Conservation (phyloP, 192 early-diverging fungal species). For the Umbelopsis sp. region DNA sequence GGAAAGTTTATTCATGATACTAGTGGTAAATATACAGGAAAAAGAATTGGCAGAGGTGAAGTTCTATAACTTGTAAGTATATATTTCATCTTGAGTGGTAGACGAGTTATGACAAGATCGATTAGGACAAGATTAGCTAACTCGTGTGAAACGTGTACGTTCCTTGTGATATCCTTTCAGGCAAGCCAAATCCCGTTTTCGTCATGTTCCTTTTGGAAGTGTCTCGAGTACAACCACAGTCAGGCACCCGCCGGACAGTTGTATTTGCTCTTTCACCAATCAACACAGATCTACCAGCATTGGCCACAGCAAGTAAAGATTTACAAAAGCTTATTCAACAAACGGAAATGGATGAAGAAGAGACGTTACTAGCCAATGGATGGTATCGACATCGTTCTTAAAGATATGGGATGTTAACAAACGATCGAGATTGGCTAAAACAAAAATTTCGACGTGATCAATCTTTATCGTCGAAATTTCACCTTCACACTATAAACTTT, state of each 20-base stretch:
- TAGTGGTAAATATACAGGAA: not conserved
- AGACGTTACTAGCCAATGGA: not conserved
- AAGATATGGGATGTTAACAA: not conserved
- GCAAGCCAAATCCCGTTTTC: conserved; percentile 12
- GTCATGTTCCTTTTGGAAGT: conserved; percentile 3
- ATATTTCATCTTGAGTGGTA: not conserved
- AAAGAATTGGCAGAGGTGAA: not conserved
- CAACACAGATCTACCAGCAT: not conserved
- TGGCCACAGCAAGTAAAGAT: not conserved
- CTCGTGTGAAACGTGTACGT: not conserved
- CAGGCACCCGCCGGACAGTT: not conserved
- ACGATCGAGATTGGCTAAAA: not conserved
- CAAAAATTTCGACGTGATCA: not conserved
- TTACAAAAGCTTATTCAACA: not conserved
- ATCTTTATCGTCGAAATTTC: not conserved
- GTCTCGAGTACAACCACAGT: not conserved
- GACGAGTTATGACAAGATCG: not conserved
- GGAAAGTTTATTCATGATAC: not conserved
- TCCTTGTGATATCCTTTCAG: not conserved
- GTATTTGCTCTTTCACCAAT: not conserved
- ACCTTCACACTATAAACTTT: not conserved
- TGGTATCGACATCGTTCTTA: not conserved
- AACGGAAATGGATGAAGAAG: not conserved
- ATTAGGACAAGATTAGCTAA: not conserved
- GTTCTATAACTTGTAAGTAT: not conserved